Percentiles rank a stretch among this genome's conserved stretches.
Conservation (phyloP, 768 basidiomycete species). For the Tricholoma flavovirens region DNA sequence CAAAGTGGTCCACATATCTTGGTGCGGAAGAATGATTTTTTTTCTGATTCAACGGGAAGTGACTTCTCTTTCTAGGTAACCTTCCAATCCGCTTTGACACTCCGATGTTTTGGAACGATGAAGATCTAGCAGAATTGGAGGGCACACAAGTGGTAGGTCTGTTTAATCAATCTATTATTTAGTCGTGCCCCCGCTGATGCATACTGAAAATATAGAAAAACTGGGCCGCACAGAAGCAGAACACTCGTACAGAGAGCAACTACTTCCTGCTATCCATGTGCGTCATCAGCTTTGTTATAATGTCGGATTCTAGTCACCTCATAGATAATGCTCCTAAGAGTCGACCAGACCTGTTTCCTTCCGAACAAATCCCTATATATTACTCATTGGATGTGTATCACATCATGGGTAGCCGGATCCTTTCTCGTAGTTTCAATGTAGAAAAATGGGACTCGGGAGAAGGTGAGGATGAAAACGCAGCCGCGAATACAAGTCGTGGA, state of each 20-base stretch:
- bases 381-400: slow-evolving; percentile 79
- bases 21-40: slow-evolving; percentile 32
- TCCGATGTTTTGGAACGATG: slow-evolving; percentile 89
- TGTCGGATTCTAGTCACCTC: background rate
- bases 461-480: slow-evolving; percentile 19
- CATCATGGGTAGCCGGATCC: slow-evolving; percentile 83
- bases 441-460: slow-evolving; percentile 48
- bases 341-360: slow-evolving; percentile 67
- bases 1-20: slow-evolving; percentile 71
- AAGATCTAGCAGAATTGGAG: slow-evolving; percentile 65
- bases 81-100: slow-evolving; percentile 77
- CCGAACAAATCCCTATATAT: slow-evolving; percentile 32
- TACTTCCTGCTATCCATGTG: slow-evolving; percentile 71
- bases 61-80: slow-evolving; percentile 34
- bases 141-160: slow-evolving; percentile 87
- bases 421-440: slow-evolving; percentile 89
- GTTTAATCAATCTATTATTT: slow-evolving; percentile 21
- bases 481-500: slow-evolving; percentile 27
- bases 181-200: slow-evolving; percentile 1
- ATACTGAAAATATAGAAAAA: slow-evolving; percentile 49
- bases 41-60: background rate
- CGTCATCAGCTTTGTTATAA: slow-evolving; percentile 10
- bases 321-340: slow-evolving; percentile 35
- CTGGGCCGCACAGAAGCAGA: slow-evolving; percentile 83
- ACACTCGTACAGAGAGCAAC: slow-evolving; percentile 55